Evolutionary conservation across 208 protist genomes (phyloP).

Genomic region (Wallacemonas collosoma): DNA sequence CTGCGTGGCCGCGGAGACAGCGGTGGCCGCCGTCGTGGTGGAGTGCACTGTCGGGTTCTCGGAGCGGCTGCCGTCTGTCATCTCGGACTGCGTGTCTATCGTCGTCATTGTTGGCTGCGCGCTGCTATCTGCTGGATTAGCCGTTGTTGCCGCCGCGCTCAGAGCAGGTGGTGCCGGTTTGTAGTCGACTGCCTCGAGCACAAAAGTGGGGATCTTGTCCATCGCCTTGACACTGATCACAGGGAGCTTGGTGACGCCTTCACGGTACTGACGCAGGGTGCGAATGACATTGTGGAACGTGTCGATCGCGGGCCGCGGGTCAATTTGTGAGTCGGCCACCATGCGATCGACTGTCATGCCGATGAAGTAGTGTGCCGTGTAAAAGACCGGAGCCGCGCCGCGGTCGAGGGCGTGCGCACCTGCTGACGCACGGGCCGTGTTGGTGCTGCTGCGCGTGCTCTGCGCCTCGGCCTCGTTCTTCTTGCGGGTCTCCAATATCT

Average conservation of each 20-base stretch:
- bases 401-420: slow-evolving; percentile 6
- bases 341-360: slow-evolving; percentile 77
- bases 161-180: slow-evolving; percentile 26
- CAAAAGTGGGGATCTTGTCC: slow-evolving; percentile 65
- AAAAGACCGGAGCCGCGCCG: slow-evolving; percentile 13
- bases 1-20: slow-evolving; percentile 14
- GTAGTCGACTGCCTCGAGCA: slow-evolving; percentile 70
- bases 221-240: slow-evolving; percentile 69
- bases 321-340: slow-evolving; percentile 53
- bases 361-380: slow-evolving; percentile 84
- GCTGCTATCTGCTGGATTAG: background rate
- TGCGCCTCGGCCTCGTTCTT: slow-evolving; percentile 24
- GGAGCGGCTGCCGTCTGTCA: background rate
- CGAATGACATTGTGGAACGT: slow-evolving; percentile 69
- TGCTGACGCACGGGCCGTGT: slow-evolving; percentile 17
- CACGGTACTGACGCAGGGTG: slow-evolving; percentile 71
- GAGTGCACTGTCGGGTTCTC: background rate
- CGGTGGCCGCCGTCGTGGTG: background rate
- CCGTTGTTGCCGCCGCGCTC: background rate
- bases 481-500: slow-evolving; percentile 25
- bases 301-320: slow-evolving; percentile 67
- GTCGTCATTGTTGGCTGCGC: no score
- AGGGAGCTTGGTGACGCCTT: slow-evolving; percentile 75
- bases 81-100: background rate
- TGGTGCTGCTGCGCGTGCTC: slow-evolving; percentile 13